Conservation (phyloP, 2,329 filamentous ascomycete species). For the Lachnellula cervina region DNA sequence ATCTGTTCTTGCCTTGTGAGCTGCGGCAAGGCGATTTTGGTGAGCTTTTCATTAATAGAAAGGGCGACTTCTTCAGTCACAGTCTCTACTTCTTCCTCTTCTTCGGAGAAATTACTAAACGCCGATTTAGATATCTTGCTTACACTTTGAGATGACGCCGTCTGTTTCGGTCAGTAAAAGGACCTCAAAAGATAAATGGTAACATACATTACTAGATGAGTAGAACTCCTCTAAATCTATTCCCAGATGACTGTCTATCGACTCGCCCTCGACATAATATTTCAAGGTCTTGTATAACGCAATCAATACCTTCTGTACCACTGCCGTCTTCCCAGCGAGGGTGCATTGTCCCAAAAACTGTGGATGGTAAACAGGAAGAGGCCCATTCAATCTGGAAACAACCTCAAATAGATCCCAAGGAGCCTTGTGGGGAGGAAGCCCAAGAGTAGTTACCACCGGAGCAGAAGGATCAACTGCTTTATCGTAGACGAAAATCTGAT, state of each 20-base stretch:
- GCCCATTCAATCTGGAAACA: slow-evolving; percentile 78
- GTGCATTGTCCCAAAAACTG: slow-evolving; percentile 86
- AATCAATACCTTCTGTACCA: slow-evolving; percentile 70
- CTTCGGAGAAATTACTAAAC: slow-evolving; percentile 45
- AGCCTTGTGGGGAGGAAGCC: slow-evolving; percentile 21
- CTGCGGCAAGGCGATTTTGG: slow-evolving; percentile 67
- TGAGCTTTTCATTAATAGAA: slow-evolving; percentile 71
- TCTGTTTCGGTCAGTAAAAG: slow-evolving; percentile 11
- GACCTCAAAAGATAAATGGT: neutral
- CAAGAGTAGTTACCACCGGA: slow-evolving; percentile 23
- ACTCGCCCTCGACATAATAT: slow-evolving; percentile 76
- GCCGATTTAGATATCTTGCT: slow-evolving; percentile 29
- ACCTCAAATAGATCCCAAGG: slow-evolving; percentile 67
- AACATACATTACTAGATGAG: slow-evolving; percentile 26
- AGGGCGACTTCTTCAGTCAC: slow-evolving; percentile 69
- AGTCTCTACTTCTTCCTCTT: slow-evolving; percentile 53
- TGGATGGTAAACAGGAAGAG: slow-evolving; percentile 86
- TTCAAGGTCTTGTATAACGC: slow-evolving; percentile 72
- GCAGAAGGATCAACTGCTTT: slow-evolving; percentile 61
- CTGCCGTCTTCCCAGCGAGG: slow-evolving; percentile 65
- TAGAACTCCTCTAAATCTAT: slow-evolving; percentile 59
- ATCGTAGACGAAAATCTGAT: slow-evolving; percentile 83
- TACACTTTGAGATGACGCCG: slow-evolving; percentile 13
- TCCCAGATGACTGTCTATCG: slow-evolving; percentile 72
- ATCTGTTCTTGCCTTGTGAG: slow-evolving; percentile 84